Percentiles rank a stretch among this genome's conserved stretches.
These are phyloP conservation scores for Aspergillus aculeatus DNA, from an alignment of 2,329 filamentous ascomycete species.

Conservation along the genomic window DNA sequence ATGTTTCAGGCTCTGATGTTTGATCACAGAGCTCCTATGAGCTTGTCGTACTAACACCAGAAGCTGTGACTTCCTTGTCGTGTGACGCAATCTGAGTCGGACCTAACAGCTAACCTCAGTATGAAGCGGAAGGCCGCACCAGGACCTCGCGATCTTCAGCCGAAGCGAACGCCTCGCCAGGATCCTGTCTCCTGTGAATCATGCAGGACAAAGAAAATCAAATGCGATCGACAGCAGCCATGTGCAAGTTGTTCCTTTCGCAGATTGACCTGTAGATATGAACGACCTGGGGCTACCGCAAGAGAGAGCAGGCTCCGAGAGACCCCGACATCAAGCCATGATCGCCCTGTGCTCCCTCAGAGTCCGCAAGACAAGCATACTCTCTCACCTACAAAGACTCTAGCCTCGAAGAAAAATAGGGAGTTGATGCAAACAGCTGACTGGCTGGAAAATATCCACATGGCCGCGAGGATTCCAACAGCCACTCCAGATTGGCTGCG, in stretches of 20 bases:
- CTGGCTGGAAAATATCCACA: conserved; percentile 30
- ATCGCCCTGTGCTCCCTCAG: not conserved
- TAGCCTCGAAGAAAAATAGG: conserved; percentile 3
- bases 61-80: not conserved
- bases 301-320: not conserved
- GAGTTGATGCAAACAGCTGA: conserved; percentile 28
- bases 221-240: conserved; percentile 53
- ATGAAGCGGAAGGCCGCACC: conserved; percentile 26
- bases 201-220: conserved; percentile 49
- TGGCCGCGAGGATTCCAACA: conserved; percentile 28
- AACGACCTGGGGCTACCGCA: not conserved
- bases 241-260: conserved; percentile 49
- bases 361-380: not conserved
- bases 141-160: not conserved
- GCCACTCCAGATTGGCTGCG: conserved; percentile 21
- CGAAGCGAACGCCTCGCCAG: conserved; percentile 29
- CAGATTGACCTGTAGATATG: conserved; percentile 29
- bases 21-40: no score
- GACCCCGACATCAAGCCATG: not conserved
- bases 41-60: not conserved
- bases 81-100: not conserved
- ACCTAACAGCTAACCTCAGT: not conserved
- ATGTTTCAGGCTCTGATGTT: no score
- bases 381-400: not conserved
- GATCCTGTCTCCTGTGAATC: conserved; percentile 43